These are phyloP conservation scores for Stemphylium beticola DNA, from an alignment of 2,329 filamentous ascomycete genomes.

Conservation along the genomic window DNA sequence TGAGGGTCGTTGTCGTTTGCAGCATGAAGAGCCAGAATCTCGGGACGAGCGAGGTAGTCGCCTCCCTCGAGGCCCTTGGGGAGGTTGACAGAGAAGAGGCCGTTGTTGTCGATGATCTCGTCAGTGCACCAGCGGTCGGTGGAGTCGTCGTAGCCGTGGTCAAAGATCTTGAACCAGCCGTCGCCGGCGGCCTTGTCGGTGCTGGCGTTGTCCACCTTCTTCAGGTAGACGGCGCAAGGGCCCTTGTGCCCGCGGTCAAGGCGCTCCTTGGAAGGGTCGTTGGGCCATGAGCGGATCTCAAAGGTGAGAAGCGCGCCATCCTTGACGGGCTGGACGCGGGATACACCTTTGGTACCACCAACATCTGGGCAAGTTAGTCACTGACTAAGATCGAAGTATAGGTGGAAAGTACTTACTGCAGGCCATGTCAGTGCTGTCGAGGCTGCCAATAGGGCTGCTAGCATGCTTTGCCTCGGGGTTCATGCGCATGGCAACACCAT, in stretches of 20 bases:
- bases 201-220: constrained; percentile 66
- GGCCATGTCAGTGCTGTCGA: constrained; percentile 69
- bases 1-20: constrained; percentile 64
- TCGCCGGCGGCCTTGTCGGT: constrained; percentile 60
- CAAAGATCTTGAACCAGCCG: constrained; percentile 82
- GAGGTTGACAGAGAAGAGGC: constrained; percentile 67
- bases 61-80: constrained; percentile 67
- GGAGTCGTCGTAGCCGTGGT: constrained; percentile 67
- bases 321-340: constrained; percentile 54
- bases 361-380: constrained; percentile 47
- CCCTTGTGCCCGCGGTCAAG: constrained; percentile 70
- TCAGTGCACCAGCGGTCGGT: constrained; percentile 72
- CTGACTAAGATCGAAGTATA: neutral
- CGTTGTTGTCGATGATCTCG: constrained; percentile 68
- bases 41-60: constrained; percentile 74
- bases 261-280: constrained; percentile 60
- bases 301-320: constrained; percentile 68
- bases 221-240: constrained; percentile 76
- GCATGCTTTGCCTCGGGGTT: constrained; percentile 59
- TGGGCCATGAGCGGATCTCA: constrained; percentile 68
- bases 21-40: constrained; percentile 72
- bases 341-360: constrained; percentile 56
- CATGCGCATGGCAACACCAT: constrained; percentile 75
- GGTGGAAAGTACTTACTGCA: constrained; percentile 62
- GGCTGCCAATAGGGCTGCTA: constrained; percentile 63